Base-by-base conservation (phyloP, 805 yeast species). In the Yarrowia sp. region DNA sequence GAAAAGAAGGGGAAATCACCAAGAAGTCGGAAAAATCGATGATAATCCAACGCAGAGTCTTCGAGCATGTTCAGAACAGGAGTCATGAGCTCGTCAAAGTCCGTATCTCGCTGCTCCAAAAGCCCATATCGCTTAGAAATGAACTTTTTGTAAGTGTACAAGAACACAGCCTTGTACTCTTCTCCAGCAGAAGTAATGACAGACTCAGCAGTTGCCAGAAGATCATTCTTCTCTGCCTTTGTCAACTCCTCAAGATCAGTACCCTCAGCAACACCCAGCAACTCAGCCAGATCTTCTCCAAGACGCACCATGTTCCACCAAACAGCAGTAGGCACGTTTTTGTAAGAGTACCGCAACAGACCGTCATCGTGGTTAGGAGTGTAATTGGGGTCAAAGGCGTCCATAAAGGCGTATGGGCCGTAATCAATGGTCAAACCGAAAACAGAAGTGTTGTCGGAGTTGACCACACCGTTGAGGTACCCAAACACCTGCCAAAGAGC, bases 371-470 rank as follows among this genome's bases (percentile, higher is more conserved):
- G 91, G 73, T 95, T 93, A 1, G 98, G 93, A 0, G 98, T 89
- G 72, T 82, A 93, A 57, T 81, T 75, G 14, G 96, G 92, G 71
- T 90, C 86, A 73, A 87, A 93, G 51, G 83, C 84, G 72, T 92
- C 97, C 88, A 92, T 83, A 67, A 92, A 88, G 17, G 96, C 89
- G 77, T 90, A 95, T 0, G 99, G 98, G 2, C 98, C 99, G 75
- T 88, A 95, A 75, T 93, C 99, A 75, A 95, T 83, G 0, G 96
- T 84, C 10, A 92, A 78, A 0, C 99, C 99, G 48, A 88, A 72
- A n/a, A 93, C 81, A 0, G 97, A 90, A 0, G 97, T 90, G 73
- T 93, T 93, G 73, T 93, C 99, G 0, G 98, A 92, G 74, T 93
- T 93, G 65, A 95, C 78, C 4, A 95, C 98, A 13, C 99, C 99